Conservation (phyloP, 169 alveolate genomes). For the Eimeria praecox region DNA sequence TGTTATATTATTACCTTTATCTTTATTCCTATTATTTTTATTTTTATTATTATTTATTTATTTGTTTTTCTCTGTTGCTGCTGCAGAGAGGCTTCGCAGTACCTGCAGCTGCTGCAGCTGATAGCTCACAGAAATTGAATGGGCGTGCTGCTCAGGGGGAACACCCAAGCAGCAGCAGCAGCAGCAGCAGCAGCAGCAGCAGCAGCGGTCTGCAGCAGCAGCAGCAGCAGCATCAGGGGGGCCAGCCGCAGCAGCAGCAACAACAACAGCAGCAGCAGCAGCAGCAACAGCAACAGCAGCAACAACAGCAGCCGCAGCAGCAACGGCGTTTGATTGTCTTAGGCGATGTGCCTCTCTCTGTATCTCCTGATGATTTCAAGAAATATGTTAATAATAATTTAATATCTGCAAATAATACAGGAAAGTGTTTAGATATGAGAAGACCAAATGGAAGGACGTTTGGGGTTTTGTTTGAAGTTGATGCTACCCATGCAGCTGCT, state of each 20-base stretch:
- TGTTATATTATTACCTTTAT: no score
- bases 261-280: slow-evolving; percentile 6
- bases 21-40: no score
- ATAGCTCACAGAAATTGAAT: neutral
- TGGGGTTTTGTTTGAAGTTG: slow-evolving; percentile 65
- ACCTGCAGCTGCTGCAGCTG: slow-evolving; percentile 31
- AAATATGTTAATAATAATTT: slow-evolving; percentile 21
- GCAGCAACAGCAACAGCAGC: no score
- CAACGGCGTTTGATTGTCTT: slow-evolving; percentile 30
- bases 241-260: slow-evolving; percentile 19
- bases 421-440: slow-evolving; percentile 44
- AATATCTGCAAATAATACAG: no score
- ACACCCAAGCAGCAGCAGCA: neutral
- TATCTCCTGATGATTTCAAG: slow-evolving; percentile 47
- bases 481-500: slow-evolving; percentile 42
- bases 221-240: no score
- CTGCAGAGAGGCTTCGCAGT: slow-evolving; percentile 71
- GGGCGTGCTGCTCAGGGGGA: slow-evolving; percentile 15
- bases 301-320: slow-evolving; percentile 37
- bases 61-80: neutral
- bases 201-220: slow-evolving; percentile 53
- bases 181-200: slow-evolving; percentile 31
- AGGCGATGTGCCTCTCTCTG: slow-evolving; percentile 48
- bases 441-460: slow-evolving; percentile 45
- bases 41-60: neutral